Conservation (phyloP, 805 yeast genomes). For the Starmerella vaccinii region DNA sequence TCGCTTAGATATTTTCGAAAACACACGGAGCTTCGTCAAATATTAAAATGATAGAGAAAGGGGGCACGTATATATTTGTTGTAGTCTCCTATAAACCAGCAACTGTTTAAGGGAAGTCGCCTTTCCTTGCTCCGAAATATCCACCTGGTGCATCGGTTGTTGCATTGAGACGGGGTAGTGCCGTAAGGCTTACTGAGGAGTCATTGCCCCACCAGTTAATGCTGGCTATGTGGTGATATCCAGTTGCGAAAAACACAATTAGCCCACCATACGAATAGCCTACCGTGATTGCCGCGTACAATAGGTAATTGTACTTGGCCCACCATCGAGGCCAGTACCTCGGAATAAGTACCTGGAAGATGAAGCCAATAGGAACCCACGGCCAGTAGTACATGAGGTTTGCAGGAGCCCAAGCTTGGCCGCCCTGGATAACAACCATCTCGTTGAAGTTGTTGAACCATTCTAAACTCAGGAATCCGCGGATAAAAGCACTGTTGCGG, state of each 20-base stretch:
- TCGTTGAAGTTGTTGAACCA: conserved; percentile 35
- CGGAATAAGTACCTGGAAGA: conserved; percentile 41
- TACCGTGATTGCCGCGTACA: conserved; percentile 48
- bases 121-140: conserved; percentile 1
- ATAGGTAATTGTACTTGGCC: conserved; percentile 40
- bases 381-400: conserved; percentile 24
- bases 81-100: not conserved
- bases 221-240: conserved; percentile 34
- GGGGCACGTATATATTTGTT: not conserved
- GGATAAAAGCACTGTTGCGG: conserved; percentile 12
- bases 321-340: conserved; percentile 47
- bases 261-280: conserved; percentile 56
- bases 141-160: conserved; percentile 7
- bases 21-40: not conserved
- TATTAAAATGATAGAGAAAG: too few relatives aligned
- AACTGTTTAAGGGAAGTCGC: not conserved
- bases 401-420: conserved; percentile 34
- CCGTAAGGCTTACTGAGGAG: conserved; percentile 11
- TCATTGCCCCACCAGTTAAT: conserved; percentile 60
- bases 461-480: conserved; percentile 24
- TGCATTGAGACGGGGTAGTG: not conserved
- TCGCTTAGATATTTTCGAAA: not conserved
- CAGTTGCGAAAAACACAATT: conserved; percentile 45
- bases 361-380: conserved; percentile 28
- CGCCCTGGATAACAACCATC: conserved; percentile 36